Conservation (phyloP, 805 yeast species). For the Saturnispora hagleri region DNA sequence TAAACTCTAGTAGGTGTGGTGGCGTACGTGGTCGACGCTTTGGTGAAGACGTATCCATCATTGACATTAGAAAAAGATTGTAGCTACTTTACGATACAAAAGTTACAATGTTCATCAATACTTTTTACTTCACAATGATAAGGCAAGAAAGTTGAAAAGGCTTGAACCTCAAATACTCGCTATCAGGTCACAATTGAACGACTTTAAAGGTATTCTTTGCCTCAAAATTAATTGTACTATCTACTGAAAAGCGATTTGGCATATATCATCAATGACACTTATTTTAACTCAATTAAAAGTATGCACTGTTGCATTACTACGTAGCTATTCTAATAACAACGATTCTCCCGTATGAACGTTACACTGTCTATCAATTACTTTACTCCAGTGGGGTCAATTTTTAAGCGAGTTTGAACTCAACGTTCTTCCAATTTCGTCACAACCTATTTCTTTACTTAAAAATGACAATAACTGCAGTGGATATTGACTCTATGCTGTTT, state of each 20-base stretch:
- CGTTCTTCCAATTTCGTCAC: neutral
- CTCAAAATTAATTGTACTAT: no score
- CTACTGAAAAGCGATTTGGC: neutral
- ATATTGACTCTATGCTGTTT: neutral
- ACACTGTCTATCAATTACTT: neutral
- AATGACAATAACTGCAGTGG: neutral
- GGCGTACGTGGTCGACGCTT: constrained; percentile 5
- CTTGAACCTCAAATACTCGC: neutral
- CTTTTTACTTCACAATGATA: neutral
- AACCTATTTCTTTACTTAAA: neutral
- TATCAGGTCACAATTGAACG: neutral
- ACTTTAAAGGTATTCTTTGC: neutral
- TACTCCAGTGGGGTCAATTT: neutral
- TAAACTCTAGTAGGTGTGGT: constrained; percentile 3
- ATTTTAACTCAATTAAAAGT: no score
- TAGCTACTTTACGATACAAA: neutral
- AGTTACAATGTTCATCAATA: neutral
- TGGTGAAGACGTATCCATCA: neutral
- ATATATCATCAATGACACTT: neutral
- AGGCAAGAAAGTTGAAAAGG: neutral
- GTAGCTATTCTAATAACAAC: no score
- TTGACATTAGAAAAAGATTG: neutral
- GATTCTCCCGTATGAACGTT: neutral
- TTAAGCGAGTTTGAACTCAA: neutral
- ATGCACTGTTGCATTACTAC: no score